Evolutionary conservation across 441 rosid genomes (phyloP).

Genomic region (Euphorbia neoarborescens): DNA sequence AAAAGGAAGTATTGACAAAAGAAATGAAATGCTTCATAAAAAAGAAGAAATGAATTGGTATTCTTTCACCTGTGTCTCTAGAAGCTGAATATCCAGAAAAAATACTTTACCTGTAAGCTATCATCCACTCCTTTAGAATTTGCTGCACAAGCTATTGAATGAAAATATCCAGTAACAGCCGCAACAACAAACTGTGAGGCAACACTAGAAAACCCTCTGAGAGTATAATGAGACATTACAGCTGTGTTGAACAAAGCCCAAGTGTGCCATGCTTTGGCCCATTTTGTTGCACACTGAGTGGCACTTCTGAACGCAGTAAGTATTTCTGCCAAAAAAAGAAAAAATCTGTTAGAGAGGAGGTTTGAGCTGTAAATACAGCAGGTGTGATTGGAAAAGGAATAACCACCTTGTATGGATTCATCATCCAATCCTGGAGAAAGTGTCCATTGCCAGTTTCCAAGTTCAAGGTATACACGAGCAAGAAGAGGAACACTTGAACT

Average conservation of each 20-base stretch:
- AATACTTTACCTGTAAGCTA: constrained; percentile 77
- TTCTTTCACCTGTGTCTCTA: constrained; percentile 8
- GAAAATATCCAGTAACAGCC: constrained; percentile 97
- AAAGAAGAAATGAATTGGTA: background rate
- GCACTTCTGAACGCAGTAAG: constrained; percentile 70
- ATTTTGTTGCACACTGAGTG: constrained; percentile 71
- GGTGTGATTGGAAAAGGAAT: background rate
- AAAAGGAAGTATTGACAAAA: background rate
- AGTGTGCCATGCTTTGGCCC: constrained; percentile 98
- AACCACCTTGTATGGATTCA: constrained; percentile 76
- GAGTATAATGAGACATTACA: constrained; percentile 90
- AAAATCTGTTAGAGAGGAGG: background rate
- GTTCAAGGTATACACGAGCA: constrained; percentile 83
- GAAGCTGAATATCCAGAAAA: constrained; percentile 6
- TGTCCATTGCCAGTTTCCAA: constrained; percentile 91
- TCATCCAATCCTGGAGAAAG: constrained; percentile 91
- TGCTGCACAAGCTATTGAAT: constrained; percentile 94
- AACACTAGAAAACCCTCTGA: constrained; percentile 47
- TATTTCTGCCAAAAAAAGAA: constrained; percentile 49
- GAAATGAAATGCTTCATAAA: background rate
- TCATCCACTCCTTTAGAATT: constrained; percentile 96
- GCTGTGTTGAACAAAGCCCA: constrained; percentile 99
- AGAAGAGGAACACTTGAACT: constrained; percentile 58
- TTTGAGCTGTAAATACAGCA: background rate
- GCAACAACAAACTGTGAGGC: constrained; percentile 86